Evolutionary conservation across 192 early-diverging fungal species (phyloP).

Genomic region (Backusella luteola): DNA sequence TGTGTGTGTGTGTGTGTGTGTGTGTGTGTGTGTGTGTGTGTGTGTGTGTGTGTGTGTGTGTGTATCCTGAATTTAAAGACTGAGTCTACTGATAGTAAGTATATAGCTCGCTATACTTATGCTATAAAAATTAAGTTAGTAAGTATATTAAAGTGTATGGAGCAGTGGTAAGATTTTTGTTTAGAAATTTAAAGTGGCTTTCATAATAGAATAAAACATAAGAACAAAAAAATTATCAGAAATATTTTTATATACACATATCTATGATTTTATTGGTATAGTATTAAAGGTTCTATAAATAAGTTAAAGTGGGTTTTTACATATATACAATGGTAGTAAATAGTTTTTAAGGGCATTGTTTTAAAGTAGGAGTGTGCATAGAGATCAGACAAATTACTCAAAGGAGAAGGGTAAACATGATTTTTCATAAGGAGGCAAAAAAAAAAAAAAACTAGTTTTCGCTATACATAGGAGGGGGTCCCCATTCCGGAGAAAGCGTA

Average conservation of each 20-base stretch:
- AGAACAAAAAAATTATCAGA: background rate
- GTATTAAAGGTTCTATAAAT: background rate
- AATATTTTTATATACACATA: background rate
- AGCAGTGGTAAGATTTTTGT: too few relatives aligned
- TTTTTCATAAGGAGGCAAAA: background rate
- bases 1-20: too few relatives aligned
- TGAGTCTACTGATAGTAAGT: too few relatives aligned
- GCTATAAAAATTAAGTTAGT: too few relatives aligned
- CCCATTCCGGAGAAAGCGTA: conserved; percentile 9
- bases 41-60: too few relatives aligned
- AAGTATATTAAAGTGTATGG: too few relatives aligned
- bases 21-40: too few relatives aligned
- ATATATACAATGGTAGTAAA: background rate
- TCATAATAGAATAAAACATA: too few relatives aligned
- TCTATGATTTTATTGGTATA: background rate
- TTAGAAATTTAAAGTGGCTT: too few relatives aligned
- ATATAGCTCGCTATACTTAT: too few relatives aligned
- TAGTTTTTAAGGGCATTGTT: background rate
- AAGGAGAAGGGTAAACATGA: background rate
- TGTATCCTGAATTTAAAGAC: too few relatives aligned
- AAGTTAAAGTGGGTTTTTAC: background rate
- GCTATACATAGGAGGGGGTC: conserved; percentile 19
- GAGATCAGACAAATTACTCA: background rate
- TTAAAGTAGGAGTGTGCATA: background rate
- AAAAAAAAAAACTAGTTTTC: background rate